Evolutionary conservation across 2,329 filamentous ascomycete species (phyloP), one percentile per base, ranked within the genome.

Genomic region (Fusarium chaquense): DNA sequence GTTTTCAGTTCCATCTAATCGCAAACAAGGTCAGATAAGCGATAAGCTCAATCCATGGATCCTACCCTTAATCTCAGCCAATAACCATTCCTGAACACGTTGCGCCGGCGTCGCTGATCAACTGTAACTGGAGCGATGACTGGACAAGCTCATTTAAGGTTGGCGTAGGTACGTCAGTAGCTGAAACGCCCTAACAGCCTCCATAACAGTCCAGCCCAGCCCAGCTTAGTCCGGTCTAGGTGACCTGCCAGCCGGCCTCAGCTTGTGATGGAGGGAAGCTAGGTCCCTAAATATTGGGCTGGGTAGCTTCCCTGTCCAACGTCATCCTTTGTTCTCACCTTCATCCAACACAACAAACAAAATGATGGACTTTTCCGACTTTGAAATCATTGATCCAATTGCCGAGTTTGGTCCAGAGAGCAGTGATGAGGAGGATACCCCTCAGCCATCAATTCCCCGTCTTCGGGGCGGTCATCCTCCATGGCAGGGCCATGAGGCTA

Each of bases 401-500:
- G 55, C 62, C 45, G 72, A 74, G 35, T 67, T 73, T 18, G 69
- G 66, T 18, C 57, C 45, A 2, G 61, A 69, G 38, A 64, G 57
- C 15, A 61, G 53, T 41, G 49, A 63, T 15, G 71, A 73, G 1
- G 43, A 67, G 24, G 72, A 67, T 22, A 30, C 26, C 26, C 52
- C 55, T n/a, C 61, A 65, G 41, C 44, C 55, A 24, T 43, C 28
- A 15, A 35, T 44, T 26, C 46, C 26, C 36, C 41, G 55, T 28
- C 47, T 65, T 11, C 54, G 58, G 6, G 67, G 65, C 9, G 69
- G 72, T 10, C 73, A 73, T 50, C 73, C 74, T 3, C 76, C 76
- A 13, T 78, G 76, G 76, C 67, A 73, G 45, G 76, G 76, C 30
- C 76, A 76, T 40, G 66, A 70, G 16, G 73, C 70, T 32, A 74